Evolutionary conservation across 805 yeast species (phyloP).

Genomic region (Cyberlindnera misumaiensis): DNA sequence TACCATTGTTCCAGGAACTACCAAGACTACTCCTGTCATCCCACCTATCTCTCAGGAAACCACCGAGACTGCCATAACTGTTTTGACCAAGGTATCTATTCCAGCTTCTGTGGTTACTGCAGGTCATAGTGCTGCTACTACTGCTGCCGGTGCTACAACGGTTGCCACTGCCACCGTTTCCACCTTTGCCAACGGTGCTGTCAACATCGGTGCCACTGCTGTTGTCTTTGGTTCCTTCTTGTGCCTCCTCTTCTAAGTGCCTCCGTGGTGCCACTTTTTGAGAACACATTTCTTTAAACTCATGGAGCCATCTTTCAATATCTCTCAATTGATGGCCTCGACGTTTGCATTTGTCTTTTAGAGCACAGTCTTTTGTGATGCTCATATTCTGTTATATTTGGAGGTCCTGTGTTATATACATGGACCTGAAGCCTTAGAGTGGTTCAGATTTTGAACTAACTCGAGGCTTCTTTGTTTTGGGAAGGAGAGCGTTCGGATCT

Average conservation of each 20-base stretch:
- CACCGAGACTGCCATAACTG: constrained; percentile 25
- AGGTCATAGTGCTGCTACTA: neutral
- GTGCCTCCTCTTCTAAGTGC: constrained; percentile 24
- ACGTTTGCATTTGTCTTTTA: too few species aligned
- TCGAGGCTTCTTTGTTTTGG: too few species aligned
- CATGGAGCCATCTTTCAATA: too few species aligned
- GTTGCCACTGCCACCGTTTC: too few species aligned
- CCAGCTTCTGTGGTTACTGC: neutral
- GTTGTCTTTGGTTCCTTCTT: constrained; percentile 25
- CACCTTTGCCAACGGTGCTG: constrained; percentile 17
- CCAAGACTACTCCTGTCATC: constrained; percentile 22
- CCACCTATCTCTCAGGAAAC: constrained; percentile 26
- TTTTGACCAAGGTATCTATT: constrained; percentile 11
- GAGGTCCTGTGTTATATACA: too few species aligned
- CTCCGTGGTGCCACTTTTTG: neutral
- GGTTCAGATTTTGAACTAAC: too few species aligned
- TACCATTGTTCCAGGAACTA: constrained; percentile 16
- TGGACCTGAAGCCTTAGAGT: too few species aligned
- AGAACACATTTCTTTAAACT: too few species aligned
- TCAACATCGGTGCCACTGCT: constrained; percentile 18
- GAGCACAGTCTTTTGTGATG: too few species aligned
- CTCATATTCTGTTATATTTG: too few species aligned
- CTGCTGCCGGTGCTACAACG: constrained; percentile 7
- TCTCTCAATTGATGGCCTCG: too few species aligned
- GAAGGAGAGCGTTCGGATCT: too few species aligned